phyloP scores from a whole-genome alignment of 768 basidiomycete species.

The Candolleomyces eurysporus region DNA sequence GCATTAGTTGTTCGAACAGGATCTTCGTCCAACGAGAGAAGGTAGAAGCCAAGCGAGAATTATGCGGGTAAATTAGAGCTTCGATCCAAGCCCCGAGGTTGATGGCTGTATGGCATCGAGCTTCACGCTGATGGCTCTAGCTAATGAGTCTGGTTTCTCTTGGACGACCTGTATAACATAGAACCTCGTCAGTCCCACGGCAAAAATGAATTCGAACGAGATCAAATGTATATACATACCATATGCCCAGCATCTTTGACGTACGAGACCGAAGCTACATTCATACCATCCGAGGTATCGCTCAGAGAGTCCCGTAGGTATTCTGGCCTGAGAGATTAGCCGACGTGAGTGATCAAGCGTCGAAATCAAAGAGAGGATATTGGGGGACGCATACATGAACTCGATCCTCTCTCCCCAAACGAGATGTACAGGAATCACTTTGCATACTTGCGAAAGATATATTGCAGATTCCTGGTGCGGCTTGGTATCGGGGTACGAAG shows the following conservation, averaged over 20 bases:
- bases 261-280: conserved; percentile 40
- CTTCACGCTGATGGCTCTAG: background rate
- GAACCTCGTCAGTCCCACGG: background rate
- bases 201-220: background rate
- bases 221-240: conserved; percentile 23
- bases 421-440: conserved; percentile 39
- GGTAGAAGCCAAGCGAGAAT: too few relatives aligned
- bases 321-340: conserved; percentile 31
- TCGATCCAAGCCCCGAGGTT: background rate
- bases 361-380: background rate
- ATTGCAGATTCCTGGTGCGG: conserved; percentile 41
- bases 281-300: conserved; percentile 38
- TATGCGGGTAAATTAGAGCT: too few relatives aligned
- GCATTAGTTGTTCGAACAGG: too few relatives aligned
- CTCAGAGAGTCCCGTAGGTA: conserved; percentile 42
- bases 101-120: background rate
- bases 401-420: conserved; percentile 48
- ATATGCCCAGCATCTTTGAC: conserved; percentile 48
- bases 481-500: conserved; percentile 42
- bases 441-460: conserved; percentile 32
- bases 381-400: conserved; percentile 34
- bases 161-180: conserved; percentile 5
- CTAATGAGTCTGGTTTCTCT: conserved; percentile 5
- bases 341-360: background rate
- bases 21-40: too few relatives aligned